These are phyloP conservation scores for Venturiaceae sp. DNA, from an alignment of 2,329 filamentous ascomycete species.

Conservation along the genomic window DNA sequence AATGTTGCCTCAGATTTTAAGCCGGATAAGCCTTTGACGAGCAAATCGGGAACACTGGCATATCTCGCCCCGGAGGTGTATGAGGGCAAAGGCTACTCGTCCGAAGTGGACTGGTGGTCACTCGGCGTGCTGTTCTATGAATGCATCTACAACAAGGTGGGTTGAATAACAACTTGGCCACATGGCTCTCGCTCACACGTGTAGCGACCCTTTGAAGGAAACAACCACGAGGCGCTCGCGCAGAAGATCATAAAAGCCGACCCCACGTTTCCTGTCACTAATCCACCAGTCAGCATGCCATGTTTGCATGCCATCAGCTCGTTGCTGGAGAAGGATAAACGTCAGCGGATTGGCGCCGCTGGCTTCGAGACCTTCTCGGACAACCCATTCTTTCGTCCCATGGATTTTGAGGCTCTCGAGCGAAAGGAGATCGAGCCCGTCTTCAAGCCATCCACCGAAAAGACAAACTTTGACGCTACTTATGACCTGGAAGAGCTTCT, in stretches of 20 bases:
- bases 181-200: background rate
- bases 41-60: conserved; percentile 92
- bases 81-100: conserved; percentile 76
- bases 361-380: conserved; percentile 76
- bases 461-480: conserved; percentile 98
- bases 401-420: conserved; percentile 80
- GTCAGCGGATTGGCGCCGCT: conserved; percentile 72
- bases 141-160: conserved; percentile 96
- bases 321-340: conserved; percentile 70
- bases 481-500: conserved; percentile 93
- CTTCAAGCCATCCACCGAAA: conserved; percentile 88
- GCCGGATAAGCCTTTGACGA: conserved; percentile 72
- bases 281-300: conserved; percentile 76
- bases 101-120: conserved; percentile 97
- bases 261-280: conserved; percentile 85
- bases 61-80: conserved; percentile 97
- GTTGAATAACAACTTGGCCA: conserved; percentile 13
- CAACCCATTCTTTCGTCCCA: conserved; percentile 77
- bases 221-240: conserved; percentile 70
- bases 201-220: conserved; percentile 87
- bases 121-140: conserved; percentile 97
- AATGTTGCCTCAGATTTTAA: conserved; percentile 94
- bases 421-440: conserved; percentile 82
- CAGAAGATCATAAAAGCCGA: conserved; percentile 71
- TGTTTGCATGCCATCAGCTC: conserved; percentile 85